A percentile compares a stretch with the other conserved stretches of the same genome.
phyloP scores from a whole-genome alignment of 2,329 filamentous ascomycete genomes.

The Phialophora verrucosa region DNA sequence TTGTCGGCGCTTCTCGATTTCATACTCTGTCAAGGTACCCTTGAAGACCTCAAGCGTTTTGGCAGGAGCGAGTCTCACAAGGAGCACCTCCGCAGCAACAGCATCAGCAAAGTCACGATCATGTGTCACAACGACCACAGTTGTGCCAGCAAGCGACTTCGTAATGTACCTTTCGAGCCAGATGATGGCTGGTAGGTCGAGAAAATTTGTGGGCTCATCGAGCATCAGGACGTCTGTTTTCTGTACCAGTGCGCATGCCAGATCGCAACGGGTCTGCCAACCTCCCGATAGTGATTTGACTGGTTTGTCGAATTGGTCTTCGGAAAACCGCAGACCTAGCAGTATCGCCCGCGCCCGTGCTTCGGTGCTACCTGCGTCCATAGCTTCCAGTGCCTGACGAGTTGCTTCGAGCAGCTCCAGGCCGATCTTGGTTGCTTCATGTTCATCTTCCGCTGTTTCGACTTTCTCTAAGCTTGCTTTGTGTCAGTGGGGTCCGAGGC shows the following conservation, averaged over 20 bases:
- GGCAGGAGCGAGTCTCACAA: conserved; percentile 66
- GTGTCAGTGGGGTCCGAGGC: background rate
- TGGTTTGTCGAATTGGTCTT: conserved; percentile 34
- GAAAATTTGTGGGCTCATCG: conserved; percentile 86
- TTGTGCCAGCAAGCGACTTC: conserved; percentile 63
- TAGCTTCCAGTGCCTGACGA: conserved; percentile 33
- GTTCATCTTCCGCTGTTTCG: conserved; percentile 22
- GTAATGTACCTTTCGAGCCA: conserved; percentile 79
- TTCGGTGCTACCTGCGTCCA: conserved; percentile 38
- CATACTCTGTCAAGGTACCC: conserved; percentile 75
- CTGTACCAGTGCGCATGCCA: conserved; percentile 71
- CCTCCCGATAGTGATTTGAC: conserved; percentile 70
- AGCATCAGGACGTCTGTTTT: conserved; percentile 78
- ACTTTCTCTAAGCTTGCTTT: conserved; percentile 20
- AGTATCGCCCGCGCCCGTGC: conserved; percentile 35
- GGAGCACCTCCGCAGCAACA: conserved; percentile 75
- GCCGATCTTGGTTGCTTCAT: conserved; percentile 31
- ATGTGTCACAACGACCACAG: conserved; percentile 74
- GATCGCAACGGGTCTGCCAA: conserved; percentile 72
- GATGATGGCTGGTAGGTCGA: conserved; percentile 81
- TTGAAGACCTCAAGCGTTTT: conserved; percentile 74
- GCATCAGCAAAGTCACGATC: conserved; percentile 80
- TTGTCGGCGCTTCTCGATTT: conserved; percentile 64
- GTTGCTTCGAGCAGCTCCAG: conserved; percentile 37
- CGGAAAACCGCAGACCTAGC: conserved; percentile 36